Percentiles rank a stretch among this genome's conserved stretches.
These are phyloP conservation scores for Arthrobotrys pseudoclavata DNA, from an alignment of 2,329 filamentous ascomycete genomes.

Conservation along the genomic window DNA sequence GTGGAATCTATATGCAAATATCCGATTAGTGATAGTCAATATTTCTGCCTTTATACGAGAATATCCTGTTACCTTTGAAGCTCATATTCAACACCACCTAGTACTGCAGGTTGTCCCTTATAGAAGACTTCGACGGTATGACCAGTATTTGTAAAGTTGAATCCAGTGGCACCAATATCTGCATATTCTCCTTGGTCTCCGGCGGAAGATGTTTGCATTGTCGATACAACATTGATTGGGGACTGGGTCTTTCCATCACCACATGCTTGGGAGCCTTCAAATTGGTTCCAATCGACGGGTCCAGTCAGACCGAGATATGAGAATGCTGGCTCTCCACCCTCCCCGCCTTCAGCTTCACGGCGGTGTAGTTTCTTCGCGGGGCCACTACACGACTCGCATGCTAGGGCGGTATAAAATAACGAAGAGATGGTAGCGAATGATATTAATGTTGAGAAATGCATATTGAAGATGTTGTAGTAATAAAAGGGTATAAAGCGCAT, in stretches of 20 bases:
- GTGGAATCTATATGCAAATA: slow-evolving; percentile 68
- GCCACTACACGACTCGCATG: slow-evolving; percentile 51
- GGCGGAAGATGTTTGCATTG: slow-evolving; percentile 64
- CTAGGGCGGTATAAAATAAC: slow-evolving; percentile 29
- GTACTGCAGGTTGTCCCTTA: slow-evolving; percentile 65
- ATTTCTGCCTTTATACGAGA: background rate
- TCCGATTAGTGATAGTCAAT: slow-evolving; percentile 64
- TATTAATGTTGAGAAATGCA: slow-evolving; percentile 50
- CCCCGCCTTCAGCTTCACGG: slow-evolving; percentile 42
- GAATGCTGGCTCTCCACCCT: slow-evolving; percentile 37
- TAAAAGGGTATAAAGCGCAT: background rate
- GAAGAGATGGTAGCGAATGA: slow-evolving; percentile 36
- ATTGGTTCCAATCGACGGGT: slow-evolving; percentile 56
- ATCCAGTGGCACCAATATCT: slow-evolving; percentile 65
- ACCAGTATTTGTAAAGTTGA: slow-evolving; percentile 73
- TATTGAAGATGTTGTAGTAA: slow-evolving; percentile 13
- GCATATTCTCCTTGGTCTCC: slow-evolving; percentile 67
- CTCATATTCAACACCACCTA: slow-evolving; percentile 56
- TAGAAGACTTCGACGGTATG: slow-evolving; percentile 73
- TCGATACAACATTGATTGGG: slow-evolving; percentile 70
- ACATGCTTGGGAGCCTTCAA: slow-evolving; percentile 65
- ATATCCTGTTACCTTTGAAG: slow-evolving; percentile 44
- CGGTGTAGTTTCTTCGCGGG: slow-evolving; percentile 33
- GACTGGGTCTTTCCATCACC: slow-evolving; percentile 70
- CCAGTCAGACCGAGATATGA: slow-evolving; percentile 55